Evolutionary conservation across 75 land plant species (phyloP).

Genomic region (Sequoia sempervirens): DNA sequence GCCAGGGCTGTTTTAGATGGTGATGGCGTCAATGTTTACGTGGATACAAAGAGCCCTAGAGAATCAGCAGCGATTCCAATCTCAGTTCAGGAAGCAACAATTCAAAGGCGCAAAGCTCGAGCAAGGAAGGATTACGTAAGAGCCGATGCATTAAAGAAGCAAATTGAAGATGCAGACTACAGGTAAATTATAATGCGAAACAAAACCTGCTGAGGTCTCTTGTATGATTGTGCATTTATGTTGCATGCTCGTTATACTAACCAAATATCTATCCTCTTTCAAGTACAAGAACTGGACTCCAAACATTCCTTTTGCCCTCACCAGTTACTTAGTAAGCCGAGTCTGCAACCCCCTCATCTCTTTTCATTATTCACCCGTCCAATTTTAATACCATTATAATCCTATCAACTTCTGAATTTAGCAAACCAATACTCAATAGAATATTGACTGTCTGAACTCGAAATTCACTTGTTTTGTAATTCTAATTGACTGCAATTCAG

Average conservation of each 20-base stretch:
- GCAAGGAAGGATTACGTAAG: conserved; percentile 34
- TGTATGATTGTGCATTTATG: neutral
- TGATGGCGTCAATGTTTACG: conserved; percentile 77
- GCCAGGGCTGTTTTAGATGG: conserved; percentile 71
- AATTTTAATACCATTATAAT: neutral
- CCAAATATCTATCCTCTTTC: neutral
- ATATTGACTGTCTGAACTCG: neutral
- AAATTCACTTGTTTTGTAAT: neutral
- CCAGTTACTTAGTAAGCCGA: too few relatives aligned
- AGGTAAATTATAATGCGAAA: conserved; percentile 28
- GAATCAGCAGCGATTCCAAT: conserved; percentile 62
- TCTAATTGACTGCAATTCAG: too few relatives aligned
- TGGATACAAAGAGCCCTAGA: conserved; percentile 54
- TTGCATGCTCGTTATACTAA: neutral
- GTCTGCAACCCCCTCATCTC: too few relatives aligned
- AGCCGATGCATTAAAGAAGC: conserved; percentile 73
- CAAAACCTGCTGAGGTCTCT: neutral
- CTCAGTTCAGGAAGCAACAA: conserved; percentile 44
- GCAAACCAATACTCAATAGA: neutral
- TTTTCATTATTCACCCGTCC: too few relatives aligned
- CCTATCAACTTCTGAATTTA: neutral
- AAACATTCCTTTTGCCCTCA: too few relatives aligned
- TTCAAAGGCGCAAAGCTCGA: conserved; percentile 55
- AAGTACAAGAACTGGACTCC: neutral
- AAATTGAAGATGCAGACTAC: conserved; percentile 61